Base-by-base conservation (phyloP, 2,329 filamentous ascomycete species). In the Fusarium sp. region DNA sequence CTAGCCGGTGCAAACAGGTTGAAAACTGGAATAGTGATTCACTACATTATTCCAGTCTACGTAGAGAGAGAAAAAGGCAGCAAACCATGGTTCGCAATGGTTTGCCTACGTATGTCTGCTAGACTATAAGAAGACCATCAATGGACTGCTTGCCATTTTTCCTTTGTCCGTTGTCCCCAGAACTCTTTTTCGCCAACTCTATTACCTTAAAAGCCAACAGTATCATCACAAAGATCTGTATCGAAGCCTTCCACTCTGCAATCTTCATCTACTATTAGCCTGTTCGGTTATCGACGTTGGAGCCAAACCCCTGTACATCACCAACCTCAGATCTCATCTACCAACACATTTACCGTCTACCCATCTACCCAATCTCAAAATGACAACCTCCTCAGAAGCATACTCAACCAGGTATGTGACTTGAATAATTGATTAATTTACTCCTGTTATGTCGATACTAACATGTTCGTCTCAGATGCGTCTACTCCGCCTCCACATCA, bases 401-500 rank as follows among this genome's bases (percentile, higher is more conserved):
- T 15, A 10, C 13, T 37, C 35, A 19, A 37, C 17, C 17, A 37
- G 8, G 35, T 37, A 37, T n/a, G 35, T 11, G 27, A 3, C 35
- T 14, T 33, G 5, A 10, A n/a, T 10, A 19, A 19, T n/a, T 19
- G 17, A 11, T 10, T 11, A 10, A 4, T 37, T 2, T 17, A 7
- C 35, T 37, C 35, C 5, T 37, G 10, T 23, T 17, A 27, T 19
- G 32, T 22, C 7, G 5, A 17, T 27, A 45, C 17, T 37, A 17
- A 33, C 14, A 41, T 20, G 7, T 8, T 60, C 27, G 6, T 40
- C 15, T 20, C 19, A 58, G 59, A 10, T 45, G 32, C 19, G 32
- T 20, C 14, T 47, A 35, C 44, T 50, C 46, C 6, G 59, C 49
- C 14, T 56, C 60, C 19, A 54, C 27, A 30, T 30, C 27, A 30